Percentiles rank a stretch among this genome's conserved stretches.
Evolutionary conservation across 2,329 filamentous ascomycete genomes (phyloP).

Genomic region (Didymellaceae sp.): DNA sequence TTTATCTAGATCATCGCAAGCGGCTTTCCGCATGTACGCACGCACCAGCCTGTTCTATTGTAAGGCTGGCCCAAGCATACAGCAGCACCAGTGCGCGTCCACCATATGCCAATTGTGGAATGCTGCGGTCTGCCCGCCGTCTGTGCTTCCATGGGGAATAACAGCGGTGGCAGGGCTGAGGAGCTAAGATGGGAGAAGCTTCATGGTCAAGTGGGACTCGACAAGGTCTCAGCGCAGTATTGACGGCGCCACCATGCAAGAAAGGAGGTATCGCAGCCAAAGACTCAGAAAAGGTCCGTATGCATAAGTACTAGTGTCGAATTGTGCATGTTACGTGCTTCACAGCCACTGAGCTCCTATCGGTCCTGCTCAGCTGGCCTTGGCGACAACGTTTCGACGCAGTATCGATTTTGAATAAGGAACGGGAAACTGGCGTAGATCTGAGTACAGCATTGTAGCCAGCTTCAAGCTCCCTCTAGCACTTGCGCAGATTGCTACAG

Average conservation of each 20-base stretch:
- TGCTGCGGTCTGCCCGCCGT: neutral
- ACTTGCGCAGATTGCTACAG: slow-evolving; percentile 2
- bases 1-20: slow-evolving; percentile 8
- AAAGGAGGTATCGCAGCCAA: slow-evolving; percentile 5
- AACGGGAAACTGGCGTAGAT: slow-evolving; percentile 4
- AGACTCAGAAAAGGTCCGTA: slow-evolving; percentile 2
- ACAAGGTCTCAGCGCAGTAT: slow-evolving; percentile 9
- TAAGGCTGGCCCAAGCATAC: slow-evolving; percentile 11
- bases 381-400: slow-evolving; percentile 12
- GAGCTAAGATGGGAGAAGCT: slow-evolving; percentile 22
- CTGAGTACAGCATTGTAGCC: slow-evolving; percentile 5
- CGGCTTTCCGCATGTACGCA: slow-evolving; percentile 1
- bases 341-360: slow-evolving; percentile 14
- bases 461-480: slow-evolving; percentile 3
- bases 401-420: slow-evolving; percentile 3
- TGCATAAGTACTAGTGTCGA: slow-evolving; percentile 2
- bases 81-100: slow-evolving; percentile 2
- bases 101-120: slow-evolving; percentile 2
- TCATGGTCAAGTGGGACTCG: slow-evolving; percentile 15
- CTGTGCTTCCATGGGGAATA: neutral
- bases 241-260: slow-evolving; percentile 10
- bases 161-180: slow-evolving; percentile 6
- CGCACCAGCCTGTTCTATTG: slow-evolving; percentile 3
- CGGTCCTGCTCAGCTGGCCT: slow-evolving; percentile 6
- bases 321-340: slow-evolving; percentile 1